Evolutionary conservation across 768 basidiomycete genomes (phyloP), one percentile per base, ranked within the genome.

Genomic region (Dacryopinax primogenitus): DNA sequence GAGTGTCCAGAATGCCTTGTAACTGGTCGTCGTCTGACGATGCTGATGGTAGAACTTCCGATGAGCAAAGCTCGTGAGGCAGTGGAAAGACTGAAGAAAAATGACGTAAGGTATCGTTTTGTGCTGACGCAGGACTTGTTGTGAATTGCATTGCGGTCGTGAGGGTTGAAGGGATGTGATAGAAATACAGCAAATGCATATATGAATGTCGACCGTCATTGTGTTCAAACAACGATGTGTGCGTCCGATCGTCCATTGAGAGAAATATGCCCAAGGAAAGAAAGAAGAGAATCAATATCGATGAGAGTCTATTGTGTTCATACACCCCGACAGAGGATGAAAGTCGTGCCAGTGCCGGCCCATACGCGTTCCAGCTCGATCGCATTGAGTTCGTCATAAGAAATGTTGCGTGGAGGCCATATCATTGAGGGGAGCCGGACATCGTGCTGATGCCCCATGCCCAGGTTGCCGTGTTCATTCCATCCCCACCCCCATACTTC

Each of bases 401-500:
- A 62, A 37, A 69, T 30, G 7, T 66, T 69, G 2, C 70, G 63
- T 3, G 71, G 69, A 0, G 83, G 80, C 84, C 86, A 86, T 12
- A 89, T 71, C 67, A 75, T 81, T 12, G 76, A 72, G 16, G 87
- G 86, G 16, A 71, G 30, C 6, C 70, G 67, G 9, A 82, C 74
- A 69, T 92, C 86, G 1, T 78, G 75, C 2, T 82, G 83, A 35
- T 79, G 77, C 0, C 85, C 86, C 26, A 83, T 71, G 0, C 90
- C 92, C 30, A 97, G 78, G 74, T 96, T 98, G 6, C 95, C 95
- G 72, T 97, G 95, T 74, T 98, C 95, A 73, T 97, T 98, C 94
- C 95, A 98, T 0, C 95, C 95, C 90, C 94, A 96, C 0, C 84
- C 89, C 83, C 84, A 89, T 0, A 93, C 81, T 68, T 82, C 80